Percentiles rank a stretch among this genome's conserved stretches.
These are phyloP conservation scores for Ceratocystis eucalypticola DNA, from an alignment of 2,329 filamentous ascomycete genomes.

Conservation along the genomic window DNA sequence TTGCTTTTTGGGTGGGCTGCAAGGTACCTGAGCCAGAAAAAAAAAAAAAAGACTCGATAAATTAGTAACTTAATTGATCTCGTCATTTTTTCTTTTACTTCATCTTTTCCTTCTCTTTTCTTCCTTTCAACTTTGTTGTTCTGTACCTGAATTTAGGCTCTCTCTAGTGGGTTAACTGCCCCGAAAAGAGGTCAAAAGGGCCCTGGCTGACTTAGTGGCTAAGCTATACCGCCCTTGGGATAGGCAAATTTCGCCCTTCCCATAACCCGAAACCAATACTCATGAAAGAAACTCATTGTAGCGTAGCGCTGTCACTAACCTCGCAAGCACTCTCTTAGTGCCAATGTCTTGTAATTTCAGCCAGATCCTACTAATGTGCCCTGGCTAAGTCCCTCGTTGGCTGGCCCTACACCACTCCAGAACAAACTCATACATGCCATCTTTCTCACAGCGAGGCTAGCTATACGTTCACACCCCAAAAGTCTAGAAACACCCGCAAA, in stretches of 20 bases:
- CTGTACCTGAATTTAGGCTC: slow-evolving; percentile 4
- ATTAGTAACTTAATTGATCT: neutral
- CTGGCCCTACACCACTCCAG: neutral
- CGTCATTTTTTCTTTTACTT: neutral
- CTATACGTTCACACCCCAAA: neutral
- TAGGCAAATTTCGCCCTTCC: neutral
- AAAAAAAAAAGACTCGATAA: neutral
- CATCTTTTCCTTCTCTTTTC: neutral
- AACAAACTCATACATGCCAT: neutral
- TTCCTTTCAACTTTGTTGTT: neutral
- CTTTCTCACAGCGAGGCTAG: neutral
- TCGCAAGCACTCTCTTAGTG: neutral
- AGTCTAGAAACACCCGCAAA: neutral
- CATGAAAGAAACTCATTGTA: neutral
- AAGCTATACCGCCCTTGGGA: neutral
- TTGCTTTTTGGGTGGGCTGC: slow-evolving; percentile 5
- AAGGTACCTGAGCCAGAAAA: slow-evolving; percentile 11
- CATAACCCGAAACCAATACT: neutral
- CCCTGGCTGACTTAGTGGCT: neutral
- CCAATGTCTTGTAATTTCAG: slow-evolving; percentile 5
- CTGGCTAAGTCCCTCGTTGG: neutral
- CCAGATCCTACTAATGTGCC: neutral
- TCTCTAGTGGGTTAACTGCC: neutral
- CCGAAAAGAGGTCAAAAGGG: neutral
- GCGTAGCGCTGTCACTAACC: neutral